Conservation (phyloP, 2,329 filamentous ascomycete genomes). For the Zymoseptoria pseudotritici region DNA sequence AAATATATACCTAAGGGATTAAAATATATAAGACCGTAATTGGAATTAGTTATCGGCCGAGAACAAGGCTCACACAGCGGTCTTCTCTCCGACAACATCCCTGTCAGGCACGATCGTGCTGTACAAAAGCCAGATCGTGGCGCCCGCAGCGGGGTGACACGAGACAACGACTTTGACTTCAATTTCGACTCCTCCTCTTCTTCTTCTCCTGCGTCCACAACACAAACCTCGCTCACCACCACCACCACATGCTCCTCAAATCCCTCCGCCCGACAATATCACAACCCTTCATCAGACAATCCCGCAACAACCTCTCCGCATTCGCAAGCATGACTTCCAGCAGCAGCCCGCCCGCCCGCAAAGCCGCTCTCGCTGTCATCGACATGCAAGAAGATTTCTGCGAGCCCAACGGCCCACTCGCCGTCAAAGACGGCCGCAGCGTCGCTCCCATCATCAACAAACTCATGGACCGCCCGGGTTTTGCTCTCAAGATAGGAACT, state of each 20-base stretch:
- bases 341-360: neutral
- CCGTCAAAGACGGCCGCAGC: constrained; percentile 65
- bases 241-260: neutral
- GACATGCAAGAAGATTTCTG: constrained; percentile 80
- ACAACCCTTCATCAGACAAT: neutral
- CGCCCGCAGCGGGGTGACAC: neutral
- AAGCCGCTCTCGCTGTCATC: constrained; percentile 13
- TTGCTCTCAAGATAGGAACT: constrained; percentile 71
- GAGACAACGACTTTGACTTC: neutral
- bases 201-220: neutral
- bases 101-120: neutral
- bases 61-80: neutral
- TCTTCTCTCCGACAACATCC: neutral
- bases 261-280: neutral
- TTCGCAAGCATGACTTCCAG: neutral
- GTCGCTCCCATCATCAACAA: constrained; percentile 66
- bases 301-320: neutral
- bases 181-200: neutral
- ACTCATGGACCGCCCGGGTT: constrained; percentile 60
- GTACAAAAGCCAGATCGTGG: neutral
- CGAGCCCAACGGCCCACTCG: constrained; percentile 75
- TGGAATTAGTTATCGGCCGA: neutral
- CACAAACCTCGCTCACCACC: neutral
- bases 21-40: neutral
- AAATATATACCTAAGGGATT: neutral